Base-by-base conservation (phyloP, 371 early-diverging fungal genomes). In the Mortierella polycephala region DNA sequence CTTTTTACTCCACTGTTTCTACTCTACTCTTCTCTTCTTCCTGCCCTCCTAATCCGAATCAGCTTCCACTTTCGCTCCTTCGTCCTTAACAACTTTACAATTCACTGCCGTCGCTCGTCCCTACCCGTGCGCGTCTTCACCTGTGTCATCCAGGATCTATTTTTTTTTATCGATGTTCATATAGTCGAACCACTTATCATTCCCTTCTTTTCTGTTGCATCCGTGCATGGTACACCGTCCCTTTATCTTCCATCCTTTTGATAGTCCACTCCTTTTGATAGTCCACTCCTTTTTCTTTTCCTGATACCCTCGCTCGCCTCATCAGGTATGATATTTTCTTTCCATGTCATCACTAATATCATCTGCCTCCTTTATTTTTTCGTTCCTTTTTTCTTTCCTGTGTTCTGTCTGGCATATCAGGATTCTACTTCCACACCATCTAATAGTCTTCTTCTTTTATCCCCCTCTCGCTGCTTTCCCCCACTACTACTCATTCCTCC, bases 341-440 rank as follows among this genome's bases (percentile, higher is more conserved):
- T 40, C 23, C 39, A 13, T 45, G n/a, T 47, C 39, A 20, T 39
- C 64, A 37, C 12, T 39, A 13, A 18, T 23, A 51, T 5, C 16
- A 13, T 23, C 39, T 18, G 51, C 69, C 57, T 61, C 57, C 49
- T 45, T 62, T 63, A 53, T 39, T 13, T 54, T 57, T 39, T 57
- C 62, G 62, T 49, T 74, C 62, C 41, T 61, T 39, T 57, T 68
- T 71, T 61, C 64, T 60, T 76, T 69, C 67, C 56, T 61, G 49
- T 42, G 18, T 57, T 23, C 37, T 51, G 47, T 62, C 58, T 62
- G 69, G 69, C 69, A 69, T 69, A 69, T 58, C 69, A 69, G 57
- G 69, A 69, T 58, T 69, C 69, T 69, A 69, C 59, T 61, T 60
- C 56, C 53, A 45, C 62, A 52, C 30, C 59, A 39, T 52, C 62